Percentiles rank a stretch among this genome's conserved stretches.
Evolutionary conservation across 441 rosid genomes (phyloP).

Genomic region (Arabidopsis lyrata): DNA sequence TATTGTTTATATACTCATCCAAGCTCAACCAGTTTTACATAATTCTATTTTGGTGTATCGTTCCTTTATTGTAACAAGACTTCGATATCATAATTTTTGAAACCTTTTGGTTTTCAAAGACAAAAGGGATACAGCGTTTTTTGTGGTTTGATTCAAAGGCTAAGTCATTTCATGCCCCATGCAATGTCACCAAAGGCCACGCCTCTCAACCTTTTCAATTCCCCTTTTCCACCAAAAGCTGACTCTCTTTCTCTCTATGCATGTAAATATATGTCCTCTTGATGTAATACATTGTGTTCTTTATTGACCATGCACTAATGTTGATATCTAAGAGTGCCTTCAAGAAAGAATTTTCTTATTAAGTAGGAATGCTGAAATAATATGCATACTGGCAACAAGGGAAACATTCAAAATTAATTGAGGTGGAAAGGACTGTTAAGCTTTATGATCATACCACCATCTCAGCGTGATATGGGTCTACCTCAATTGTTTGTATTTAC

Average conservation of each 20-base stretch:
- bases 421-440: neutral
- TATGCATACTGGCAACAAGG: slow-evolving; percentile 4
- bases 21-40: slow-evolving; percentile 17
- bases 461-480: neutral
- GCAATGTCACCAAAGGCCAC: slow-evolving; percentile 49
- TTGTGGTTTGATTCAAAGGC: slow-evolving; percentile 38
- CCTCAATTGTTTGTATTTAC: neutral
- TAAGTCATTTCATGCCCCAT: slow-evolving; percentile 48
- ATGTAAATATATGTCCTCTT: slow-evolving; percentile 34
- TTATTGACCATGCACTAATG: slow-evolving; percentile 40
- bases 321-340: slow-evolving; percentile 24
- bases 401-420: slow-evolving; percentile 3
- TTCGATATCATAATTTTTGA: neutral
- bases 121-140: slow-evolving; percentile 40
- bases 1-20: neutral
- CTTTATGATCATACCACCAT: neutral
- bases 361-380: neutral
- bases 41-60: slow-evolving; percentile 21
- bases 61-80: slow-evolving; percentile 23
- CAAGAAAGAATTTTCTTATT: neutral
- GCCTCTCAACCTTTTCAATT: slow-evolving; percentile 47
- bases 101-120: slow-evolving; percentile 8
- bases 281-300: slow-evolving; percentile 23
- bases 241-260: slow-evolving; percentile 29
- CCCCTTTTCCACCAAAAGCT: slow-evolving; percentile 46